Percentiles rank a stretch among this genome's conserved stretches.
Evolutionary conservation across 805 yeast genomes (phyloP).

Genomic region (Pichia heedii): DNA sequence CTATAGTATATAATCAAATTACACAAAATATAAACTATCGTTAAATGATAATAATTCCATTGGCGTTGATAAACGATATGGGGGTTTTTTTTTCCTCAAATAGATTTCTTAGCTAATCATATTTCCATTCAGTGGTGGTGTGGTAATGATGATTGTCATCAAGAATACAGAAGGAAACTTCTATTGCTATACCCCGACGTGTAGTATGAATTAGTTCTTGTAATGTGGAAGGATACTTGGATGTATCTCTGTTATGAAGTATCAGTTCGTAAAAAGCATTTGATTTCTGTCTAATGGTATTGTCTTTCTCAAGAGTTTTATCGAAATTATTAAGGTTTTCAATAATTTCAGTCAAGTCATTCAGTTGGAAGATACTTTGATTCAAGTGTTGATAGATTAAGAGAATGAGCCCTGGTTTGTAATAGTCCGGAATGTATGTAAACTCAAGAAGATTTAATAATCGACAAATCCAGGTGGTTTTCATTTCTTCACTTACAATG

Average conservation of each 20-base stretch:
- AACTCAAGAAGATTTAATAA: conserved; percentile 37
- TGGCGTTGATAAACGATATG: too few species aligned
- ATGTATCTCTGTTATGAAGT: conserved; percentile 1
- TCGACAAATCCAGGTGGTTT: conserved; percentile 21
- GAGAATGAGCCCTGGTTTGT: conserved; percentile 40
- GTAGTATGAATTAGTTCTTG: conserved; percentile 12
- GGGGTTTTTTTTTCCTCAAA: too few species aligned
- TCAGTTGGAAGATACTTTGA: conserved; percentile 12
- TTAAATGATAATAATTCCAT: too few species aligned
- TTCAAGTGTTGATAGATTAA: conserved; percentile 33
- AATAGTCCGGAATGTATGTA: conserved; percentile 44
- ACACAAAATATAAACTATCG: too few species aligned
- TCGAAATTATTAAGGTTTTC: conserved; percentile 20
- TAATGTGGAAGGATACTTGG: conserved; percentile 6
- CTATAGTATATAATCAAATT: too few species aligned
- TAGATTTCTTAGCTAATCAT: too few species aligned
- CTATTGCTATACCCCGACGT: conserved; percentile 20
- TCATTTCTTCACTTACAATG: too few species aligned
- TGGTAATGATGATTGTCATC: too few species aligned
- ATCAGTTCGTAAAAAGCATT: too few species aligned
- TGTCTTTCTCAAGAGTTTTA: conserved; percentile 9
- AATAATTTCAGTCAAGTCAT: conserved; percentile 19
- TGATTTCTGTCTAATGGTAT: not conserved
- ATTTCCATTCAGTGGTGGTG: too few species aligned
- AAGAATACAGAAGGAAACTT: conserved; percentile 23